Base-by-base conservation (phyloP, 163 green algal species). In the Scenedesmus sp. region DNA sequence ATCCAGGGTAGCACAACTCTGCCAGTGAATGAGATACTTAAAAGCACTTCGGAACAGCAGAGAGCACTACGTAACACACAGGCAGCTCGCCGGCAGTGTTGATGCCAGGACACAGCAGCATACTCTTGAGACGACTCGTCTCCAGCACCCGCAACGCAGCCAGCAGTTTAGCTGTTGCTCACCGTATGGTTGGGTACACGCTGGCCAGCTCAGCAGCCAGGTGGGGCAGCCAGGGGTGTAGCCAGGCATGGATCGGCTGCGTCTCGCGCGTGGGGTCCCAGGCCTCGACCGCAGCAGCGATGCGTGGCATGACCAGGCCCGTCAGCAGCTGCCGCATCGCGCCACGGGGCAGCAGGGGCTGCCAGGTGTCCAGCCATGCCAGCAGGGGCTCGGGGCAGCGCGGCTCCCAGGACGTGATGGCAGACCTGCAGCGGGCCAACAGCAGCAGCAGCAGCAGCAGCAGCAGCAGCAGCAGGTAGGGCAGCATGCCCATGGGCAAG, bases 171-270 rank as follows among this genome's bases (percentile, higher is more conserved):
- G n/a, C n/a, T 68, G 24, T 0, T 26, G 56, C 56, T 76, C 65
- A 76, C 65, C 65, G 65, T 81, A 99, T 98, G 79, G 93, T 89
- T 1, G 97, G 95, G 93, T 98, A 99, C 35, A 99, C 94, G 84
- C 97, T 91, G 65, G 95, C 91, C 91, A 99, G 89, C 65, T 94
- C 87, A 3, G 86, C 15, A 0, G 95, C 96, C 78, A 99, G 94
- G 79, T 94, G 94, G 1, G 96, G 95, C 91, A 99, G 96, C 98
- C 98, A 99, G 46, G 98, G 98, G 92, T 99, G 98, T 90, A 99
- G 92, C 98, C 98, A 99, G 10, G 94, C 94, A 91, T 99, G 98
- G 80, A 99, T 95, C 18, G 97, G 95, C 88, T 98, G 93, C 18
- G 95, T 94, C 93, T 99, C 97, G 15, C 89, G 81, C 35, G 94